phyloP scores from a whole-genome alignment of 495 filamentous ascomycete genomes.

The Neurospora tetrasperma region DNA sequence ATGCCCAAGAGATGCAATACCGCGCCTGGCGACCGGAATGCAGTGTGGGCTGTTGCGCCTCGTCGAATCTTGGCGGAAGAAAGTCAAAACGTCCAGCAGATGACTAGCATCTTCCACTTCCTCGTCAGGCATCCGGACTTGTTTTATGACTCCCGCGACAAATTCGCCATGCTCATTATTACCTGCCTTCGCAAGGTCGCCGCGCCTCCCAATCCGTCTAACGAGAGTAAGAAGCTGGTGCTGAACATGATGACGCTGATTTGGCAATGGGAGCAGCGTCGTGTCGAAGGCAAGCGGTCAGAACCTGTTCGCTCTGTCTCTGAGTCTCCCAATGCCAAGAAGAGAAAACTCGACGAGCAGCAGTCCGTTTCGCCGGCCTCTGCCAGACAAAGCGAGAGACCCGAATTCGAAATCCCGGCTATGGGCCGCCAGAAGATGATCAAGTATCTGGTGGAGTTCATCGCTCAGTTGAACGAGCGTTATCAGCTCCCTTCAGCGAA shows the following conservation, averaged over 20 bases:
- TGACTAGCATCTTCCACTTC: conserved; percentile 96
- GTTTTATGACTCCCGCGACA: conserved; percentile 90
- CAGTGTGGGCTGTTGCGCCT: conserved; percentile 81
- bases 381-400: conserved; percentile 41
- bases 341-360: conserved; percentile 60
- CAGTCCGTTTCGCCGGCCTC: conserved; percentile 39
- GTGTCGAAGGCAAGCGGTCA: conserved; percentile 46
- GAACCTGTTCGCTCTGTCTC: conserved; percentile 38
- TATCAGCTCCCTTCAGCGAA: conserved; percentile 64
- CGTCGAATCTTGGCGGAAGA: conserved; percentile 89
- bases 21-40: conserved; percentile 36
- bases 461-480: conserved; percentile 75
- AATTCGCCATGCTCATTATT: conserved; percentile 81
- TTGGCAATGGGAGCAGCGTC: conserved; percentile 83
- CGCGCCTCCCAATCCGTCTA: conserved; percentile 70
- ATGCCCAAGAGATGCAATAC: conserved; percentile 62
- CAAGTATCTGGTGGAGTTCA: conserved; percentile 90
- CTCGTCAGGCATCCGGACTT: conserved; percentile 83
- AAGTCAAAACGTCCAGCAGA: conserved; percentile 90
- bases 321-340: conserved; percentile 63
- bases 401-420: conserved; percentile 58
- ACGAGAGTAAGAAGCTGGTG: conserved; percentile 85
- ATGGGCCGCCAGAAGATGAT: conserved; percentile 64
- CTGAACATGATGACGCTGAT: conserved; percentile 83
- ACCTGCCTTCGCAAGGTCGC: conserved; percentile 82